These are phyloP conservation scores for Pseudozyma sp. DNA, from an alignment of 1,284 basidiomycete species.

Conservation along the genomic window DNA sequence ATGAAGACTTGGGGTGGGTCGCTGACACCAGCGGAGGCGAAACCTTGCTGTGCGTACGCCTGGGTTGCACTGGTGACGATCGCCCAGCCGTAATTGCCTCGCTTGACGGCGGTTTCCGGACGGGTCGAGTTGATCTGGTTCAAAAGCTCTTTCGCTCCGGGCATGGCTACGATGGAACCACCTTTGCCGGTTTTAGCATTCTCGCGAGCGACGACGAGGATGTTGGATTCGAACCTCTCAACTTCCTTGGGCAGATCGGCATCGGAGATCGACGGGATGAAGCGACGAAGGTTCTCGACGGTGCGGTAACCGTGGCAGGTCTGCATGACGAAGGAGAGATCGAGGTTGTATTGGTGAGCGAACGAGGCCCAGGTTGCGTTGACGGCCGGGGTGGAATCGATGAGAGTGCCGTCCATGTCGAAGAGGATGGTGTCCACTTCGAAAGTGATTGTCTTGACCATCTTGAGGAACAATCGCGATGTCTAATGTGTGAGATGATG, in stretches of 20 bases:
- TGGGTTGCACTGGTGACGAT: constrained; percentile 68
- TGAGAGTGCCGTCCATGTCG: constrained; percentile 68
- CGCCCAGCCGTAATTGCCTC: constrained; percentile 62
- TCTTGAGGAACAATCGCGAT: constrained; percentile 1
- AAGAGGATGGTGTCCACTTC: constrained; percentile 65
- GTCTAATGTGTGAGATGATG: neutral
- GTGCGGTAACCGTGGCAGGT: constrained; percentile 66
- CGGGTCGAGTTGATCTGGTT: constrained; percentile 51
- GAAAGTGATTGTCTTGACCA: constrained; percentile 42
- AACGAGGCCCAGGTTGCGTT: constrained; percentile 65
- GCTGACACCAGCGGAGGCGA: constrained; percentile 50
- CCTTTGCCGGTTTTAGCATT: constrained; percentile 37
- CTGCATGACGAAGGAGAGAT: constrained; percentile 63
- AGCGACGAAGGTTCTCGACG: constrained; percentile 63
- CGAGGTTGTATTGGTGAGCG: constrained; percentile 61
- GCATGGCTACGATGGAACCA: constrained; percentile 65
- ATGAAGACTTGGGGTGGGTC: constrained; percentile 58
- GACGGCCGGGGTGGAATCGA: constrained; percentile 66
- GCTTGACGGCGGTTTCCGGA: constrained; percentile 9
- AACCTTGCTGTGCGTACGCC: constrained; percentile 64
- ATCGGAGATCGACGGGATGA: constrained; percentile 59
- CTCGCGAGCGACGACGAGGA: constrained; percentile 61
- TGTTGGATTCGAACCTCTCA: constrained; percentile 61
- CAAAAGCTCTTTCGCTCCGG: constrained; percentile 61
- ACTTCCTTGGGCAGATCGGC: constrained; percentile 56